Conservation (phyloP, 164 flowering plant species). For the Piper betle region DNA sequence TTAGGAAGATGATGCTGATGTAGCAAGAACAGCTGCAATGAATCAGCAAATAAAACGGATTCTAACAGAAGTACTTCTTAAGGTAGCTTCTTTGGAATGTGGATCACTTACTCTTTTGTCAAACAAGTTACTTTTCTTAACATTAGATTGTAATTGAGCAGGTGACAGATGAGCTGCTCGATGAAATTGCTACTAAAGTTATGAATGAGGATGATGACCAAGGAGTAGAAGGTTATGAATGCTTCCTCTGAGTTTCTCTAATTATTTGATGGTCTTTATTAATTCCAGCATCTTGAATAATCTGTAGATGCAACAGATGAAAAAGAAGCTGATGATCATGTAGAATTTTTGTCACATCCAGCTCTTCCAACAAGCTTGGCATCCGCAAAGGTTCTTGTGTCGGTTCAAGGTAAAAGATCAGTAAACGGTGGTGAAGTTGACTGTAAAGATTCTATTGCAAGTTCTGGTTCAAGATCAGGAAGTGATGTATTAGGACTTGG, state of each 20-base stretch:
- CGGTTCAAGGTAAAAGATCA: constrained; percentile 11
- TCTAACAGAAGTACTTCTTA: constrained; percentile 83
- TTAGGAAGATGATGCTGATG: constrained; percentile 74
- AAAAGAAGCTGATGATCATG: constrained; percentile 11
- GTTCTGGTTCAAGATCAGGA: constrained; percentile 40
- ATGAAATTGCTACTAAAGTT: constrained; percentile 92
- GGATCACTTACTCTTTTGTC: not conserved
- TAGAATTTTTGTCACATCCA: constrained; percentile 22
- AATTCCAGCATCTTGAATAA: not conserved
- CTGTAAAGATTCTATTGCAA: constrained; percentile 21
- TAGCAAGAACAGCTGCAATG: constrained; percentile 67
- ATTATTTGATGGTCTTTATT: not conserved
- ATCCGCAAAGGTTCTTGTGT: constrained; percentile 46
- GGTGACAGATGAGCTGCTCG: constrained; percentile 98
- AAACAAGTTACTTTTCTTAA: constrained; percentile 3
- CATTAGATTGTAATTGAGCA: constrained; percentile 19
- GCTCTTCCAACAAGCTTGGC: constrained; percentile 31
- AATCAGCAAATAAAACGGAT: constrained; percentile 90
- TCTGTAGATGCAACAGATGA: constrained; percentile 12
- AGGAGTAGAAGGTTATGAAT: constrained; percentile 36
- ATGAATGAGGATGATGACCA: constrained; percentile 61
- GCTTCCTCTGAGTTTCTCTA: not conserved
- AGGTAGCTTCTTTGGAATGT: constrained; percentile 33
- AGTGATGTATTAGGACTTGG: constrained; percentile 78
- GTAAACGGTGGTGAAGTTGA: constrained; percentile 23